Evolutionary conservation across 352 stramenopile species (phyloP).

Genomic region (Pythium inflatum): DNA sequence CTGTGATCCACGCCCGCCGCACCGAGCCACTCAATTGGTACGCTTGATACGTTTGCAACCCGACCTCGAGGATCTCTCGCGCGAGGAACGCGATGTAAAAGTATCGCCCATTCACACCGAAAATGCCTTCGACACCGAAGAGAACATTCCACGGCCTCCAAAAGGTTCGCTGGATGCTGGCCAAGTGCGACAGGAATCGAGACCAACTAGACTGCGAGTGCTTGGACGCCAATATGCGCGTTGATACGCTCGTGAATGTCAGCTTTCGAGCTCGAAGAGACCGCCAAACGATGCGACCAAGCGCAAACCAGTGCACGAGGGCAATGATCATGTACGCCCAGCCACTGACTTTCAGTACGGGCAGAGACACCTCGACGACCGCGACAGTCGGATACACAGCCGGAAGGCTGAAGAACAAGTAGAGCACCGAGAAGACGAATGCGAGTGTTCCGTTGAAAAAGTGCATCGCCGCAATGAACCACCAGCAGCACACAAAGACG

Average conservation of each 20-base stretch:
- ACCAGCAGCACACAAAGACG: conserved; percentile 20
- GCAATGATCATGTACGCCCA: conserved; percentile 16
- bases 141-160: conserved; percentile 13
- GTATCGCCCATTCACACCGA: conserved; percentile 21
- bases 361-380: background rate
- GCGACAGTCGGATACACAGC: conserved; percentile 12
- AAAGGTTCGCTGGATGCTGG: background rate
- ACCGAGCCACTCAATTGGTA: conserved; percentile 19
- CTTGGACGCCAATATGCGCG: background rate
- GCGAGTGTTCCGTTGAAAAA: conserved; percentile 22
- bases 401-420: conserved; percentile 29
- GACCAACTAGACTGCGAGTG: background rate
- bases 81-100: conserved; percentile 16
- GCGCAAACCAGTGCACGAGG: conserved; percentile 6
- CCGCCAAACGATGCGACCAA: background rate
- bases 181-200: background rate
- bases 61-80: conserved; percentile 23
- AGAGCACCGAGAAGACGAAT: conserved; percentile 11
- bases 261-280: background rate
- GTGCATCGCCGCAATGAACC: conserved; percentile 23
- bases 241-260: background rate
- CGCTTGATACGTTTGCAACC: conserved; percentile 23
- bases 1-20: conserved; percentile 14
- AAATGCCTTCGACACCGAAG: conserved; percentile 19
- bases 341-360: conserved; percentile 3